Base-by-base conservation (phyloP, 1,284 basidiomycete species). In the Ceratorhiza oryzae-sativae region DNA sequence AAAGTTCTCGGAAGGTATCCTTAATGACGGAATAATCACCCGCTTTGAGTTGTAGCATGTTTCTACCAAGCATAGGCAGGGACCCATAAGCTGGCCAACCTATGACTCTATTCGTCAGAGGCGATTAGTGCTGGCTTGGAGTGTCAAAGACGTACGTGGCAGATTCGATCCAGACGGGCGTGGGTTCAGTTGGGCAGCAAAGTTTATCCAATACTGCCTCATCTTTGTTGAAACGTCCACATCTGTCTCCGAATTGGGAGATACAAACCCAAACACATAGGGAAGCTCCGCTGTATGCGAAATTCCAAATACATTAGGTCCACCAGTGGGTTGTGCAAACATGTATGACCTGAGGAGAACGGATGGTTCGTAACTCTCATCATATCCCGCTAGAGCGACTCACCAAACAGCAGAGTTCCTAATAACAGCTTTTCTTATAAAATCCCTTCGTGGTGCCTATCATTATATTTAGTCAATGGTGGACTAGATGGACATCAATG, bases 401-500 rank as follows among this genome's bases (percentile, higher is more conserved):
- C 13, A 62, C 60, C 60, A 62, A 13, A 46, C 60, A 23, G 41
- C 13, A 23, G 20, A 27, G 25, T 27, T 27, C 25, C 60, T n/a
- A 12, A 20, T 15, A 30, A 48, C 45, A 5, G 60, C 39, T 15
- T 48, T 27, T 8, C 48, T 25, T 18, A 51, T 51, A 36, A 65
- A 65, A 9, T 65, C 18, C 18, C 62, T 51, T 51, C 62, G 23
- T 39, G 62, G 62, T 12, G 62, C 62, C 62, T 51, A 39, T 39
- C 36, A 39, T 6, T 39, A 39, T 13, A 39, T n/a, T n/a, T n/a
- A 39, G 36, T 39, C 36, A 13, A 6, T 6, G 36, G 36, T 39
- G n/a, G n/a, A 39, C 36, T 39, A 13, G 36, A 39, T 6, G 13
- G 36, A 39, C 13, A 13, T 39, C 8, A 13, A 39, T 15, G 36